Base-by-base conservation (phyloP, 1,284 basidiomycete species). In the Moesziomyces globuligerus region DNA sequence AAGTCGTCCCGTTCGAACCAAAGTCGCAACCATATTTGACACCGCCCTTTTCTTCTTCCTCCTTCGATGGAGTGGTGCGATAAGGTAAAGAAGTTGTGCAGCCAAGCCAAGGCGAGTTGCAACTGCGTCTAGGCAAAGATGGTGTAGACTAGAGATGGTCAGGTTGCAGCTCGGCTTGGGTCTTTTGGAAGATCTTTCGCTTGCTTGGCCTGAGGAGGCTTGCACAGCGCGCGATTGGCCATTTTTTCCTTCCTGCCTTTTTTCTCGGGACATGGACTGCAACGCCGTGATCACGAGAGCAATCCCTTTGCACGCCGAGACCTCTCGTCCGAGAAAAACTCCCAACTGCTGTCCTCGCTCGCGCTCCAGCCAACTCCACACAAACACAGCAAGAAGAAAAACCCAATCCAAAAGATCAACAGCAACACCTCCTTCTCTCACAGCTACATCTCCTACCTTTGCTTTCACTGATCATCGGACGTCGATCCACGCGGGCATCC, bases 1-100 rank as follows among this genome's bases (percentile, higher is more conserved):
- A n/a, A 62, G 38, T 6, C 59, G 55, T 34, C 59, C 55, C 24
- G 59, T 59, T 8, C 66, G 58, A 34, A 51, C 51, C 21, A 62
- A 49, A 38, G 64, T 58, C 37, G 54, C 44, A 38, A 62, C 59
- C 66, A 69, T 69, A 42, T 13, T 43, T 40, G 34, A 15, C 24
- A n/a, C n/a, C n/a, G n/a, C n/a, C n/a, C n/a, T n/a, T n/a, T n/a
- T n/a, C n/a, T n/a, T n/a, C n/a, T n/a, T n/a, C n/a, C n/a, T n/a
- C n/a, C n/a, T n/a, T n/a, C n/a, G n/a, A n/a, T n/a, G n/a, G n/a
- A n/a, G n/a, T n/a, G n/a, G n/a, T n/a, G n/a, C n/a, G n/a, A n/a
- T n/a, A n/a, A n/a, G n/a, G n/a, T n/a, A n/a, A n/a, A n/a, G n/a
- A n/a, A n/a, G n/a, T n/a, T n/a, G n/a, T n/a, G n/a, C n/a, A n/a